phyloP scores from a whole-genome alignment of 2,329 filamentous ascomycete genomes.

The Calonectria pauciramosa region DNA sequence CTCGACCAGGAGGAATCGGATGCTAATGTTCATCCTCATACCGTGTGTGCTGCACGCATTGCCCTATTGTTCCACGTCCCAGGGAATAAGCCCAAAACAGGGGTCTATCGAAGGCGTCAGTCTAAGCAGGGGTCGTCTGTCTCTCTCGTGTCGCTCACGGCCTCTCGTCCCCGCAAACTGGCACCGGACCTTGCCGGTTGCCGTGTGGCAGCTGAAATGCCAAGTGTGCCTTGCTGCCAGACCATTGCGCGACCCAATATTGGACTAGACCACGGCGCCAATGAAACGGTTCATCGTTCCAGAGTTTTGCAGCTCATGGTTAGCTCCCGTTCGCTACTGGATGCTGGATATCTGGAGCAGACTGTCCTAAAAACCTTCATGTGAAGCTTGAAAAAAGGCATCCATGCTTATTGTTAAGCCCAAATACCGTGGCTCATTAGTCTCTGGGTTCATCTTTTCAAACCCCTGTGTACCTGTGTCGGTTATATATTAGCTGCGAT shows the following conservation, averaged over 20 bases:
- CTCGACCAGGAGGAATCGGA: neutral
- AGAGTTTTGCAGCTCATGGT: neutral
- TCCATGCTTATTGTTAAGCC: neutral
- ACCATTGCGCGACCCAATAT: neutral
- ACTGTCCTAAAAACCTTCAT: neutral
- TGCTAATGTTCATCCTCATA: neutral
- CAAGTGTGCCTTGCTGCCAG: neutral
- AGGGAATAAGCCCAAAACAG: conserved; percentile 1
- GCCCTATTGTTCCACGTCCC: neutral
- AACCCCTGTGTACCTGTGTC: neutral
- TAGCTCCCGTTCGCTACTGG: neutral
- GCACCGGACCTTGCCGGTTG: conserved; percentile 14
- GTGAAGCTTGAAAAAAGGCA: neutral
- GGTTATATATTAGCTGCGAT: neutral
- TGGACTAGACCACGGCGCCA: neutral
- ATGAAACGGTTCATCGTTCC: conserved; percentile 9
- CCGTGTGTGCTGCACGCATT: neutral
- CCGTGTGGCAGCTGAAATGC: conserved; percentile 10
- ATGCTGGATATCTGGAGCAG: neutral
- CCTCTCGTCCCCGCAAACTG: conserved; percentile 9
- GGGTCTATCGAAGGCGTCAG: neutral
- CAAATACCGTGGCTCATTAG: neutral
- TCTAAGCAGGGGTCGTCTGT: conserved; percentile 12
- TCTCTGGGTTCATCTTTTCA: neutral
- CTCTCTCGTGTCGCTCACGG: neutral